Base-by-base conservation (phyloP, 257 asterid species). In the Fraxinus pennsylvanica region DNA sequence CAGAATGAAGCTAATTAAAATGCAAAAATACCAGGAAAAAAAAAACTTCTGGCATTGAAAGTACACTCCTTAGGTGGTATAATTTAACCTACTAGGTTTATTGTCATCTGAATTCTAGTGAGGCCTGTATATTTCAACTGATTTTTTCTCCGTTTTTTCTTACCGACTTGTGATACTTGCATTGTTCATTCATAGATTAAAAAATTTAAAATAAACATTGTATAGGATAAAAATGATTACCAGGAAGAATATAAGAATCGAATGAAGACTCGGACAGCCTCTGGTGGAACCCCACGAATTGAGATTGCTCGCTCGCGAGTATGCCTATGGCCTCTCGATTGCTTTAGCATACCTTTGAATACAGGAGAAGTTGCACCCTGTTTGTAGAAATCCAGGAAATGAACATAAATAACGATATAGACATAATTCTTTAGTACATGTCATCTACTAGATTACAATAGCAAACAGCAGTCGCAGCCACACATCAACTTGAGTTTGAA, bases 291-390 rank as follows among this genome's bases (percentile, higher is more conserved):
- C 54, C 99, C 99, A 7, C 73, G 80, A 47, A 95, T 90, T 5
- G 86, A 41, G 84, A 95, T 85, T 50, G 91, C 82, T 63, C 79
- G 84, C 17, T 32, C 85, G 41, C 73, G 79, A 29, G 80, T 61
- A 12, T 74, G 86, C 15, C 80, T 86, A 21, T 25, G 74, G 47
- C 84, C 75, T 78, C 81, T 90, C 65, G 73, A 68, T 76, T 82
- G 81, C 73, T 76, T 83, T 25, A 95, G 68, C 78, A 93, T 88
- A 52, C 83, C 85, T 88, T 86, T 93, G 57, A 93, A 81, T 15
- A 93, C 96, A 32, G 97, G 97, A 74, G 98, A 93, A 76, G 90
- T 91, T 22, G 79, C 74, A 7, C 97, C 97, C 99, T 95, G 86
- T 75, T 82, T 65, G 66, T 59, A 82, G 19, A 39, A 61, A 70